Conservation (phyloP, 805 yeast species). For the Candida koratica region DNA sequence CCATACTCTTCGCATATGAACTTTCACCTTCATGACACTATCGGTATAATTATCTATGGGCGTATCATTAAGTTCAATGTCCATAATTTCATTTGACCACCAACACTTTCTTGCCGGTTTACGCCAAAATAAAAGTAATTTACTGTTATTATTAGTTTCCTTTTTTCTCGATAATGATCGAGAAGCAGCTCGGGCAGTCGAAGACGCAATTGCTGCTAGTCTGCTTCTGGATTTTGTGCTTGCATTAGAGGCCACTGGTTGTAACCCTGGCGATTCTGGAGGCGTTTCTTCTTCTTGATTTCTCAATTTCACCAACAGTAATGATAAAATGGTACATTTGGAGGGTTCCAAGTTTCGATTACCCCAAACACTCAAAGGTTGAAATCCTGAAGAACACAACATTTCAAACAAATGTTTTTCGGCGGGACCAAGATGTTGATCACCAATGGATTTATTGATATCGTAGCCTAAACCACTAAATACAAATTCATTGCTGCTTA, state of each 20-base stretch:
- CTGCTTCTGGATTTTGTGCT: constrained; percentile 47
- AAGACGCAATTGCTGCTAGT: constrained; percentile 55
- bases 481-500: constrained; percentile 54
- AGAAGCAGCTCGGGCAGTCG: constrained; percentile 53
- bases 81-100: constrained; percentile 76
- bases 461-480: constrained; percentile 77
- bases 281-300: constrained; percentile 29
- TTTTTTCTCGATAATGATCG: constrained; percentile 54
- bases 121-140: constrained; percentile 87
- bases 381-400: constrained; percentile 88
- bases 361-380: constrained; percentile 72
- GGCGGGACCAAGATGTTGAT: constrained; percentile 71
- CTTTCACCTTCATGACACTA: constrained; percentile 43
- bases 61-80: constrained; percentile 35
- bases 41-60: constrained; percentile 17
- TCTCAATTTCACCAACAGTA: constrained; percentile 64
- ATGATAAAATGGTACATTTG: constrained; percentile 80
- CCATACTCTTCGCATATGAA: constrained; percentile 94
- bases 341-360: constrained; percentile 82
- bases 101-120: constrained; percentile 98
- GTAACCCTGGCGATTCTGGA: constrained; percentile 41
- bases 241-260: constrained; percentile 42
- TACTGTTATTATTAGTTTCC: constrained; percentile 40
- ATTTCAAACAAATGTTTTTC: constrained; percentile 92
- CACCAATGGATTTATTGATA: constrained; percentile 23